Percentiles rank a stretch among this genome's conserved stretches.
These are phyloP conservation scores for Dentipellis sp. DNA, from an alignment of 768 basidiomycete species.

Conservation along the genomic window DNA sequence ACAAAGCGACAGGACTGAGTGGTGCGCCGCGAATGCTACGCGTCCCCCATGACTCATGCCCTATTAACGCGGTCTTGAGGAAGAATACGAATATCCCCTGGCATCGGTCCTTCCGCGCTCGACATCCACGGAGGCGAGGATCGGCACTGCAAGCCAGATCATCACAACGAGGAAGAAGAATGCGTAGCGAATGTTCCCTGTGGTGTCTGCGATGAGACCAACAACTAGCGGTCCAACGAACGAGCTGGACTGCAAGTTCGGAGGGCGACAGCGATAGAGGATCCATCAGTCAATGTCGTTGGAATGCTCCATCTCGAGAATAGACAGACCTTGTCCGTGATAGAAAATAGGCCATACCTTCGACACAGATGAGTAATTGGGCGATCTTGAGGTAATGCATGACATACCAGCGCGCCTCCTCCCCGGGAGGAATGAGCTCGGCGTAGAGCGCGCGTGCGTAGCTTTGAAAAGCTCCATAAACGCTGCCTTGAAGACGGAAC, in stretches of 20 bases:
- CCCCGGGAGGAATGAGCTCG: constrained; percentile 76
- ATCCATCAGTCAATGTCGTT: not conserved
- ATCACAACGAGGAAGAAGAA: constrained; percentile 84
- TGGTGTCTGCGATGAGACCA: constrained; percentile 78
- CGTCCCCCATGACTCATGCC: too few species aligned
- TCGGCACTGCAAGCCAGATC: constrained; percentile 74
- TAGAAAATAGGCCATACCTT: constrained; percentile 73
- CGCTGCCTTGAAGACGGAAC: constrained; percentile 24
- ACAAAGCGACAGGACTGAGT: too few species aligned
- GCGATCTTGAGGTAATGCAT: constrained; percentile 9
- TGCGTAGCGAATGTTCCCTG: constrained; percentile 85
- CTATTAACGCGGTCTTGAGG: too few species aligned
- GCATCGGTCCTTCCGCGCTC: constrained; percentile 53
- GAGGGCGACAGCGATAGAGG: constrained; percentile 2
- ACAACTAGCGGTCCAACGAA: constrained; percentile 90
- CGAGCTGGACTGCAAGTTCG: constrained; percentile 58
- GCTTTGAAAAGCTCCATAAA: constrained; percentile 88
- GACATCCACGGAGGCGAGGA: constrained; percentile 64
- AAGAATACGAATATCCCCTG: constrained; percentile 14
- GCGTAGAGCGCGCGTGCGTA: constrained; percentile 85
- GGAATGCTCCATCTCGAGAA: not conserved
- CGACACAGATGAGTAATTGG: not conserved
- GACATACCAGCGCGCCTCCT: constrained; percentile 78
- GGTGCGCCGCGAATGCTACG: too few species aligned
- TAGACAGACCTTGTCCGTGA: constrained; percentile 71